Evolutionary conservation across 2,329 filamentous ascomycete species (phyloP), one percentile per base, ranked within the genome.

Genomic region (Lachnellula willkommii): DNA sequence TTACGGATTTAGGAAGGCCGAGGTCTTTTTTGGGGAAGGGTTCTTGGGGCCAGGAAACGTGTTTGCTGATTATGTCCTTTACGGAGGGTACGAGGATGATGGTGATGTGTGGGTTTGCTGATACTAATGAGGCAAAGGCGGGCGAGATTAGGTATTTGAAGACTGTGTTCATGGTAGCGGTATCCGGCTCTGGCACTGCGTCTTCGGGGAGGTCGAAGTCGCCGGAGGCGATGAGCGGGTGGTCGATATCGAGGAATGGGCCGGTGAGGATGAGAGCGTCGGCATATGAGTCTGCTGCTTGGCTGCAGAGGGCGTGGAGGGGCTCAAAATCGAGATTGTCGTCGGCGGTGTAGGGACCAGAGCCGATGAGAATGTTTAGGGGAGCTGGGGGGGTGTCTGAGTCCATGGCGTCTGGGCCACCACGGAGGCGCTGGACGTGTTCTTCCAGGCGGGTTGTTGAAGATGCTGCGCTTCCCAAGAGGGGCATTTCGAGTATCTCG

Each of bases 321-420:
- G 93, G 88, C 66, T 95, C 89, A 68, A 92, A 99, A 62, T 91
- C 88, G 47, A 99, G 84, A 67, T 95, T 95, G 66, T 93, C 89
- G 64, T 97, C 92, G 2, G 91, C 84, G 0, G 92, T 96, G 72
- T 95, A 99, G 0, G 94, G 94, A 0, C 94, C 94, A 0, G 90
- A 83, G 1, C 88, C 90, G 56, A 93, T 79, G 39, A 96, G 72
- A 50, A 95, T 76, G 65, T 81, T 91, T 17, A 97, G 73, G 0
- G 93, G 91, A 8, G 83, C 75, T 0, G 82, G 79, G 2, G 78
- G 74, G 4, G 71, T 70, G 17, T 85, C 82, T 2, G 77, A 74
- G 39, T 80, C 84, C 80, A 85, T 84, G 24, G 78, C 79, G 59
- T 85, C 83, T 0, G 82, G 79, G 1, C 79, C 81, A 47, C 84